phyloP scores from a whole-genome alignment of 352 stramenopile species.

The Globisporangium lucens region DNA sequence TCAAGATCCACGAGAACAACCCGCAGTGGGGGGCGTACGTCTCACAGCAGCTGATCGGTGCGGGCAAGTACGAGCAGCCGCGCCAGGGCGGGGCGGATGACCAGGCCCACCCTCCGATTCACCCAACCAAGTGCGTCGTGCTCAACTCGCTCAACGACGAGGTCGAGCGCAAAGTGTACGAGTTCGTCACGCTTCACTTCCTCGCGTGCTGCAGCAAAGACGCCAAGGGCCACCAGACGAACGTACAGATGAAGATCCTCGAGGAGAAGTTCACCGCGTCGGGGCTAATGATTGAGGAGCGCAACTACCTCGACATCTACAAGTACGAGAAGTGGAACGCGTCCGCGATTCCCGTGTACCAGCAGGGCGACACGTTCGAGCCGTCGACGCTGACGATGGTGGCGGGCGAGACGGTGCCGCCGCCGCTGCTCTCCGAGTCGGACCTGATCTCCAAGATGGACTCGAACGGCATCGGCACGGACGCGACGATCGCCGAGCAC shows the following conservation, averaged over 20 bases:
- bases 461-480: constrained; percentile 92
- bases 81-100: constrained; percentile 93
- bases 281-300: constrained; percentile 89
- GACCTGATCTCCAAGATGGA: constrained; percentile 95
- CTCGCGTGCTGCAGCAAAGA: constrained; percentile 97
- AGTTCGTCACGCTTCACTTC: constrained; percentile 97
- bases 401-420: constrained; percentile 76
- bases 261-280: constrained; percentile 85
- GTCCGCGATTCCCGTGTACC: constrained; percentile 84
- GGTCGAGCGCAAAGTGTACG: constrained; percentile 95
- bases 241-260: constrained; percentile 84
- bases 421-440: constrained; percentile 87
- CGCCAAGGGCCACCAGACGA: constrained; percentile 89
- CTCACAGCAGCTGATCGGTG: constrained; percentile 44
- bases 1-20: constrained; percentile 72
- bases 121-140: constrained; percentile 94
- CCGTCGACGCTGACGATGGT: constrained; percentile 71
- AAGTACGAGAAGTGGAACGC: constrained; percentile 92
- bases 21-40: constrained; percentile 82
- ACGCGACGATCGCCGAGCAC: constrained; percentile 96
- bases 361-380: constrained; percentile 67
- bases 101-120: constrained; percentile 98
- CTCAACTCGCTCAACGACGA: constrained; percentile 67
- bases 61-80: constrained; percentile 77
- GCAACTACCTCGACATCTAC: constrained; percentile 96